Conservation (phyloP, 371 early-diverging fungal species). For the Zychaea mexicana region DNA sequence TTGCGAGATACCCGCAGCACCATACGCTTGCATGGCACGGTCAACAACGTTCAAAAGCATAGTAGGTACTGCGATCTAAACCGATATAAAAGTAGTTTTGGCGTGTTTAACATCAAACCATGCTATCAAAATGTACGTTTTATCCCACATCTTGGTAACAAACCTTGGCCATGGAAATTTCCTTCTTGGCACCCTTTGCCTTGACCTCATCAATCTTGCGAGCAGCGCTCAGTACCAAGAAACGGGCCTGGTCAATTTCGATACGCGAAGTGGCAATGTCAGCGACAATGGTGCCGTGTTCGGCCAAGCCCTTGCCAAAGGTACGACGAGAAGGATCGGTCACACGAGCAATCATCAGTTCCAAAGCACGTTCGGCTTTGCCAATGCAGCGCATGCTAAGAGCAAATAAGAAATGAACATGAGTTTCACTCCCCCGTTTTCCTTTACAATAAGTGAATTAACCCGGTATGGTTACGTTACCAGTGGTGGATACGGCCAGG, state of each 20-base stretch:
- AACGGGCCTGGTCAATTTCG: conserved; percentile 88
- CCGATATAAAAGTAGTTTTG: not conserved
- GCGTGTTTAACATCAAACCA: no score
- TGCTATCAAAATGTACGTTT: no score
- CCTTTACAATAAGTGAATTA: no score
- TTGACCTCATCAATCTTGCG: conserved; percentile 85
- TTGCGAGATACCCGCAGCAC: conserved; percentile 88
- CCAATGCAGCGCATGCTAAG: conserved; percentile 95
- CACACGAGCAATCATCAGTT: conserved; percentile 81
- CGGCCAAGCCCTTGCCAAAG: conserved; percentile 82
- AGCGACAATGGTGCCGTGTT: conserved; percentile 79
- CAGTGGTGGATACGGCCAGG: conserved; percentile 83
- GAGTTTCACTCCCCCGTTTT: no score
- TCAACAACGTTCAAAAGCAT: conserved; percentile 77
- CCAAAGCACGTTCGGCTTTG: conserved; percentile 90
- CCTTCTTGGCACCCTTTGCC: conserved; percentile 87
- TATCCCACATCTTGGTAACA: no score
- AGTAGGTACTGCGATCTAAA: conserved; percentile 70
- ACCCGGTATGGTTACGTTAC: no score
- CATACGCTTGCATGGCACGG: conserved; percentile 91
- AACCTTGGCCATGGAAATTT: conserved; percentile 92
- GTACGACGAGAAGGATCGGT: conserved; percentile 83
- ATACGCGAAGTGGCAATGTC: conserved; percentile 87
- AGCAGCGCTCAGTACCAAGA: conserved; percentile 90
- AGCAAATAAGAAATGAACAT: no score